Evolutionary conservation across 2,329 filamentous ascomycete species (phyloP), one percentile per base, ranked within the genome.

Genomic region (Truncatella angustata): DNA sequence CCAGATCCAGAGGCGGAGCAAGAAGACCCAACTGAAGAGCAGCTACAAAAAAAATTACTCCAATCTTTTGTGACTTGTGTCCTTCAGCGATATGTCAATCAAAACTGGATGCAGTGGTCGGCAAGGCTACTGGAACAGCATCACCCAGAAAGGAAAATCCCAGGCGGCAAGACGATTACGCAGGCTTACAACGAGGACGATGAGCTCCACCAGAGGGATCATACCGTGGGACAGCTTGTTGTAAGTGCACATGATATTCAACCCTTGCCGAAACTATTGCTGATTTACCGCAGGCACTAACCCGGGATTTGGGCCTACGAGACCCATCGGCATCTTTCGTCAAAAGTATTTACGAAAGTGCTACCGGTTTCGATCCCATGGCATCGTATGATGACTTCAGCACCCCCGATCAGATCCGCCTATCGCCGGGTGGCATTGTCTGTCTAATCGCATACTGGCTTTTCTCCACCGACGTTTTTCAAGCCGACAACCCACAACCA

Each of bases 11-110:
- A 86, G 66, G 81, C 79, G 3, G 73, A 79, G 71, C 70, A 75
- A 65, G 64, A 72, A 34, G 75, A 78, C 42, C 76, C 77, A 5
- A 75, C 77, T 32, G 88, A 92, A 65, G 73, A 72, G 2, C 79
- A 76, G 7, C 73, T 91, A 55, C 82, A 87, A 61, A 75, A 75
- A 32, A 82, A 80, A 52, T 73, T 93, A 14, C 70, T 93, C 21
- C 86, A 90, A 63, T 85, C 86, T 1, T 92, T 94, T 66, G 77
- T 90, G n/a, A 90, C 87, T 0, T 88, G 89, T 63, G 72, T 92
- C 16, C 70, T 92, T 10, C 88, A 92, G 64, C 81, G 86, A 42
- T 93, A 90, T 58, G 78, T 90, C 55, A 84, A 84, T 58, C 73
- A 70, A 5, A 80, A 84, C 58, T 73, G 74, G 21, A 66, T 87